Evolutionary conservation across 2,329 filamentous ascomycete species (phyloP).

Genomic region (Celoporthe dispersa): DNA sequence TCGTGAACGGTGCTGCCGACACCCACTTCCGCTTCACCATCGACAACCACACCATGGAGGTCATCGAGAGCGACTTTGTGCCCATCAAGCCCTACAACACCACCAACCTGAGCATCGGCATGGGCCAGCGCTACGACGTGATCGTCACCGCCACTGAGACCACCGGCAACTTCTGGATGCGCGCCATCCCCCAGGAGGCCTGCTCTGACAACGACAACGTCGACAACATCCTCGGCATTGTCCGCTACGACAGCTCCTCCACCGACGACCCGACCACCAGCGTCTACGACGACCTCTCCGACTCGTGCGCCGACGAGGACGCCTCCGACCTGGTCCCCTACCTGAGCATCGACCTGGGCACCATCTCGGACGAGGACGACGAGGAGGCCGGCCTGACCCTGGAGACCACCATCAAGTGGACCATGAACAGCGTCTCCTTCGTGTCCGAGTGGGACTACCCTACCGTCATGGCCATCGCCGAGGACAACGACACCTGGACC

Average conservation of each 20-base stretch:
- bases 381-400: conserved; percentile 10
- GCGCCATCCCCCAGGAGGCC: conserved; percentile 17
- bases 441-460: conserved; percentile 22
- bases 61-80: conserved; percentile 16
- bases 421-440: conserved; percentile 21
- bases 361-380: conserved; percentile 2
- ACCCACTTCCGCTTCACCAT: conserved; percentile 22
- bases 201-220: conserved; percentile 21
- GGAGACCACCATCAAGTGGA: conserved; percentile 18
- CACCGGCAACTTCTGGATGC: conserved; percentile 20
- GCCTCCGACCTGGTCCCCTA: conserved; percentile 22
- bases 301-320: conserved; percentile 24
- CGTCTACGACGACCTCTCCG: conserved; percentile 13
- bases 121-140: conserved; percentile 21
- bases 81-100: conserved; percentile 18
- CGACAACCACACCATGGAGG: conserved; percentile 18
- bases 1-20: conserved; percentile 19
- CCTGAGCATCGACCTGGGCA: conserved; percentile 16
- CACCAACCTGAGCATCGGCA: conserved; percentile 11
- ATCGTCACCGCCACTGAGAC: conserved; percentile 15
- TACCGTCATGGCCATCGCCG: conserved; percentile 11
- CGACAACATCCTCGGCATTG: conserved; percentile 17
- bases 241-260: conserved; percentile 19
- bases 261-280: conserved; percentile 19
- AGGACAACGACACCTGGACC: conserved; percentile 18